Percentiles rank a stretch among this genome's conserved stretches.
Evolutionary conservation across 2,329 filamentous ascomycete species (phyloP).

Genomic region (Exophiala calicioides): DNA sequence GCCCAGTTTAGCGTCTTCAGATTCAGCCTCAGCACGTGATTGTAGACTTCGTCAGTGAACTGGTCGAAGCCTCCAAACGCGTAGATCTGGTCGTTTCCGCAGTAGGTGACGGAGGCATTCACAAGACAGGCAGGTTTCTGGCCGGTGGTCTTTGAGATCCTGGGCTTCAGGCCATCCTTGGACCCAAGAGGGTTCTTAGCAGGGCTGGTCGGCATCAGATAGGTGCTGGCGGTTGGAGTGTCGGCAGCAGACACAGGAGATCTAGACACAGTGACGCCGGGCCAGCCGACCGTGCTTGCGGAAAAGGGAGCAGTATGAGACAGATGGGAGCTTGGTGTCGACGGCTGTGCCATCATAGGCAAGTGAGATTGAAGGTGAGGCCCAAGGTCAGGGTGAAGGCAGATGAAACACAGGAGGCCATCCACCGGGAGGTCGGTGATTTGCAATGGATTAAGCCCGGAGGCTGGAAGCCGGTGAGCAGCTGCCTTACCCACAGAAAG

Average conservation of each 20-base stretch:
- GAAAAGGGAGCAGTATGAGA: slow-evolving; percentile 8
- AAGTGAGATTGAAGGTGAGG: slow-evolving; percentile 1
- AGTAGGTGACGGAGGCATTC: slow-evolving; percentile 98
- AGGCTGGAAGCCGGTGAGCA: too few relatives aligned
- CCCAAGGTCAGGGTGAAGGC: too few relatives aligned
- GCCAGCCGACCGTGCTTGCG: slow-evolving; percentile 1
- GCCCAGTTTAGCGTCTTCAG: slow-evolving; percentile 88
- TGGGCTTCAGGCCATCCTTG: slow-evolving; percentile 66
- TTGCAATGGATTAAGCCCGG: too few relatives aligned
- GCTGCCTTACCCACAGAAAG: too few relatives aligned
- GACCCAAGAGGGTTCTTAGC: slow-evolving; percentile 63
- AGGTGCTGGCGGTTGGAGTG: slow-evolving; percentile 54
- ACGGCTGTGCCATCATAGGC: slow-evolving; percentile 26
- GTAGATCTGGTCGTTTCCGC: slow-evolving; percentile 95
- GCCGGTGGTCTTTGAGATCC: slow-evolving; percentile 74
- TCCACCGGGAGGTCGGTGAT: too few relatives aligned
- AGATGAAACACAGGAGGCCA: too few relatives aligned
- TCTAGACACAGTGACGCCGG: slow-evolving; percentile 6
- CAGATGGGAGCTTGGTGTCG: slow-evolving; percentile 15
- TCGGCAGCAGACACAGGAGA: slow-evolving; percentile 23
- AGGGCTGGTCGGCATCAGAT: slow-evolving; percentile 87
- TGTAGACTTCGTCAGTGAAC: slow-evolving; percentile 98
- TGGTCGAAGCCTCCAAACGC: slow-evolving; percentile 98
- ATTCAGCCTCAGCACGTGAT: slow-evolving; percentile 89
- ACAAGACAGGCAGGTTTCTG: slow-evolving; percentile 90